Conservation (phyloP, 129 eudicot genomes). For the Pittosporum tobira region DNA sequence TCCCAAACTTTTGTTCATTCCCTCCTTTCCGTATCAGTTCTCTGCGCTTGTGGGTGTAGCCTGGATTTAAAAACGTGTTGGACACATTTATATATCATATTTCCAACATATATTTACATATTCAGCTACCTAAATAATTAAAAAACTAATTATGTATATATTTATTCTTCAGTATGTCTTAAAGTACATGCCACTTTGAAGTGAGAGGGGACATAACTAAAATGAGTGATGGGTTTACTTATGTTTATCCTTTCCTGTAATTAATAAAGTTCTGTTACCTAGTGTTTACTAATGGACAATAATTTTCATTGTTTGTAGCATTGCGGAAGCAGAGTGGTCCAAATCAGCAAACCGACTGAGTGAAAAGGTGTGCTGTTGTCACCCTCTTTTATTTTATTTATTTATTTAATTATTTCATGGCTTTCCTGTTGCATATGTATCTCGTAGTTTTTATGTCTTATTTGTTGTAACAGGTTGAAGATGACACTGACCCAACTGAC, state of each 20-base stretch:
- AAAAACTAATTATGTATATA: too few species aligned
- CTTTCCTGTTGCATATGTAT: not conserved
- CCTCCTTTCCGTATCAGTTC: not conserved
- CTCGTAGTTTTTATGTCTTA: not conserved
- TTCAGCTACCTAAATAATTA: too few species aligned
- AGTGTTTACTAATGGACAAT: not conserved
- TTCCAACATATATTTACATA: too few species aligned
- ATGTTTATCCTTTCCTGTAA: not conserved
- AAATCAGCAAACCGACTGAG: constrained; percentile 5
- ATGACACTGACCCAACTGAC: constrained; percentile 44
- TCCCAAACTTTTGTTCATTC: too few species aligned
- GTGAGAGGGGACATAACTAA: too few species aligned
- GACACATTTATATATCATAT: not conserved
- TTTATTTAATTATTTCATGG: too few species aligned
- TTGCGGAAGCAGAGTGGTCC: constrained; percentile 9
- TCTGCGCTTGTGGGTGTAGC: not conserved
- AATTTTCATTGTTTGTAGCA: not conserved
- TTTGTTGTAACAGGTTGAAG: constrained; percentile 50
- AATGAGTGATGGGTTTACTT: not conserved
- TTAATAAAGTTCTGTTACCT: too few species aligned
- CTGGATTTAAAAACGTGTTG: not conserved
- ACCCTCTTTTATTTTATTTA: too few species aligned
- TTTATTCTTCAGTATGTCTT: too few species aligned
- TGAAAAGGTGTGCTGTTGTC: constrained; percentile 4
- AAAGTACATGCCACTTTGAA: too few species aligned